Evolutionary conservation across 345 rosid species (phyloP).

Genomic region (Eucalyptus regnans): DNA sequence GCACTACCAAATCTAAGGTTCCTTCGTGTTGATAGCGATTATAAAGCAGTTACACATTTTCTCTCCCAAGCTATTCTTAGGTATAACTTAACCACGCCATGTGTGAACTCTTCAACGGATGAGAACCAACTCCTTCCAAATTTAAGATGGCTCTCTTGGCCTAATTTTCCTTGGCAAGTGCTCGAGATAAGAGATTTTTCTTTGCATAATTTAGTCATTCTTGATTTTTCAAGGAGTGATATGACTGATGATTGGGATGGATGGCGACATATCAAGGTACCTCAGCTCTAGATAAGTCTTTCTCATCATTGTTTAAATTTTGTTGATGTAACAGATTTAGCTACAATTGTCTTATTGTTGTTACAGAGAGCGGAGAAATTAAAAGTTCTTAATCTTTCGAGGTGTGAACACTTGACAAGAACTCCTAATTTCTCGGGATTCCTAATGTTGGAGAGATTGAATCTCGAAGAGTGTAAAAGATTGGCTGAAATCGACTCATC

Average conservation of each 20-base stretch:
- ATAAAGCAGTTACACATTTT: too few relatives aligned
- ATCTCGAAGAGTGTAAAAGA: too few relatives aligned
- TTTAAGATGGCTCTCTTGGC: background rate
- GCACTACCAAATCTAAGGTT: background rate
- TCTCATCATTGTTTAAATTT: too few relatives aligned
- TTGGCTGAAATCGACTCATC: too few relatives aligned
- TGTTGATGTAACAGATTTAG: background rate
- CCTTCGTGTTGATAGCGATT: background rate
- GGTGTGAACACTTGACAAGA: too few relatives aligned
- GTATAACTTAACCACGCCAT: too few relatives aligned
- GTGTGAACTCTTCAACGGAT: background rate
- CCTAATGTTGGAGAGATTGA: too few relatives aligned
- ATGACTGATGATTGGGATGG: background rate
- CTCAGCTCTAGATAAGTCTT: background rate
- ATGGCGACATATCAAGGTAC: background rate
- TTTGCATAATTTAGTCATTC: background rate
- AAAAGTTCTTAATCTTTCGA: background rate
- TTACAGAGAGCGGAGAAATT: background rate
- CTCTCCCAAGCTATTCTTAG: background rate
- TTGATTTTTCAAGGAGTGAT: background rate
- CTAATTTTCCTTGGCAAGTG: too few relatives aligned
- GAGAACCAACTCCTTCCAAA: background rate
- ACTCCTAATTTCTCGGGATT: too few relatives aligned
- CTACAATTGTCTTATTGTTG: background rate
- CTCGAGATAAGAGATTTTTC: background rate